Percentiles rank a stretch among this genome's conserved stretches.
Conservation (phyloP, 768 basidiomycete species). For the Pulveroboletus sp. region DNA sequence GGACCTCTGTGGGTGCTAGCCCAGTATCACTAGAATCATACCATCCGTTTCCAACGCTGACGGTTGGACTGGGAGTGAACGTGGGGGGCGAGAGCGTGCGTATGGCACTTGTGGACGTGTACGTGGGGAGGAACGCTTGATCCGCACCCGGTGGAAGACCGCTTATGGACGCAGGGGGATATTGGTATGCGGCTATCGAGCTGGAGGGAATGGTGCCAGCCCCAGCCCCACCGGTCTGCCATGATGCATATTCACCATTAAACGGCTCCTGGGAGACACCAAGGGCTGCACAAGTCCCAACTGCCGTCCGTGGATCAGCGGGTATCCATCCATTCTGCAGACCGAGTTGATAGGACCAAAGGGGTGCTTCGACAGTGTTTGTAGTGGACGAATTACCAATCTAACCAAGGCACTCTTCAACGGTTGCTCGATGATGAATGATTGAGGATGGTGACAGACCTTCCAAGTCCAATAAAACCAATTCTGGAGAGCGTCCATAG, state of each 20-base stretch:
- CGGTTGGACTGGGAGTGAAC: slow-evolving; percentile 42
- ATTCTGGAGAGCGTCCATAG: slow-evolving; percentile 65
- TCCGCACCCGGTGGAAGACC: slow-evolving; percentile 39
- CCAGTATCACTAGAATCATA: slow-evolving; percentile 47
- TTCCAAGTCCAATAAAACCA: slow-evolving; percentile 85
- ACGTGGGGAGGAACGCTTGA: slow-evolving; percentile 48
- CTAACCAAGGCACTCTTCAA: slow-evolving; percentile 20
- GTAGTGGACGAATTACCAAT: slow-evolving; percentile 56
- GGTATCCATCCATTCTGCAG: slow-evolving; percentile 79
- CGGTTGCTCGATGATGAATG: neutral
- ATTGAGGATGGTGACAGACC: slow-evolving; percentile 27
- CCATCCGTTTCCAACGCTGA: slow-evolving; percentile 55
- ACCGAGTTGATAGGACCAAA: slow-evolving; percentile 70
- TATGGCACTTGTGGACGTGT: slow-evolving; percentile 57
- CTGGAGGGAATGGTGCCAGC: slow-evolving; percentile 45
- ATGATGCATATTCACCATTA: slow-evolving; percentile 51
- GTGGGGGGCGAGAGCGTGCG: slow-evolving; percentile 55
- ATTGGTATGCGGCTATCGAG: slow-evolving; percentile 43
- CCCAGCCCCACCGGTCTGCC: slow-evolving; percentile 66
- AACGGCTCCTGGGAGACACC: slow-evolving; percentile 44
- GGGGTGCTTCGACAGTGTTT: slow-evolving; percentile 47
- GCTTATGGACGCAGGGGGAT: slow-evolving; percentile 51
- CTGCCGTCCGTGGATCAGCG: slow-evolving; percentile 57
- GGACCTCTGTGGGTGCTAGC: slow-evolving; percentile 52
- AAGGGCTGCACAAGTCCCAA: slow-evolving; percentile 62